Base-by-base conservation (phyloP, 495 filamentous ascomycete genomes). In the Chaetomium tenue region DNA sequence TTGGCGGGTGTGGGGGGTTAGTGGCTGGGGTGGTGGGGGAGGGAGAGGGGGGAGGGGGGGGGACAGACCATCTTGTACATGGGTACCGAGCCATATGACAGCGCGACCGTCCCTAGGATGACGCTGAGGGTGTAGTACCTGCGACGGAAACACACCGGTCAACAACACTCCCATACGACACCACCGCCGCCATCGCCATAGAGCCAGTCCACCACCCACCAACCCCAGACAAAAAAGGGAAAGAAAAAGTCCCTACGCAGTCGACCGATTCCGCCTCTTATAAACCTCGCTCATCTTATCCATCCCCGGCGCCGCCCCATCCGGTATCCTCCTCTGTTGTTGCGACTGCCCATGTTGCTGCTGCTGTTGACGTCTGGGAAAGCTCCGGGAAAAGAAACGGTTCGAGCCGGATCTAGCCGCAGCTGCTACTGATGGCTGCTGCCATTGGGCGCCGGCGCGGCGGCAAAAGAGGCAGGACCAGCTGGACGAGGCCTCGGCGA, bases 61-160 rank as follows among this genome's bases (percentile, higher is more conserved):
- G 13, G 63, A 37, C 75, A 18, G 64, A 95, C 92, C 91, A 96
- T 96, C 76, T 97, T 97, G 80, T 99, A 99, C 75, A 98, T 82
- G 26, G 94, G 94, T 61, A 99, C 94, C 47, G 92, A 95, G 61
- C 93, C 93, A 74, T 99, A 99, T 7, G 92, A 91, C 26, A 98
- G 82, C 30, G 91, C 92, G 52, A 95, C 88, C 7, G 93, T 97
- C 63, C 90, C 93, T 58, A 99, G 78, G 64, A 96, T 92, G 63
- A 94, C 74, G 75, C 91, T 94, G 52, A 93, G 76, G 37, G 88
- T 86, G 77, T 96, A 97, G 75, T 87, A 91, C 79, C 90, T 93
- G 70, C 13, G 5, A 30, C 5, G 2, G n/a, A 18, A 15, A 4
- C 47, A 5, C 46, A 30, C 26, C 30, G 42, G 51, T 67, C 33